A percentile compares a stretch with the other conserved stretches of the same genome.
Conservation (phyloP, 441 rosid genomes). For the Kokia cookei region DNA sequence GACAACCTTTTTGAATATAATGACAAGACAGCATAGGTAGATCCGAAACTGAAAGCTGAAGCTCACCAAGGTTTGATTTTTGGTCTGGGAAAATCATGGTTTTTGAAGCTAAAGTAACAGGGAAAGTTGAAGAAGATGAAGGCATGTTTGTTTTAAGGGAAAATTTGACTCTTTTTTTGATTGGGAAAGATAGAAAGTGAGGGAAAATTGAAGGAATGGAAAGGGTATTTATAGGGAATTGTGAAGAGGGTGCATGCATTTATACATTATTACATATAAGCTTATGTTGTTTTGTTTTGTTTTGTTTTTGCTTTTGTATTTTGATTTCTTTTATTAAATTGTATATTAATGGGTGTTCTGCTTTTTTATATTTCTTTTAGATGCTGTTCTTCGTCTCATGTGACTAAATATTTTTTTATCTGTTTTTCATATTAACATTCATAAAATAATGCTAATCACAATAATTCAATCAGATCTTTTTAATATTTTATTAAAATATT, state of each 20-base stretch:
- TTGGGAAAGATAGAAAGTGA: background rate
- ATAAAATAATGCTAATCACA: constrained; percentile 4
- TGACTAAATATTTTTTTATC: background rate
- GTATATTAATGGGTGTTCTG: background rate
- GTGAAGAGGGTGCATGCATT: constrained; percentile 35
- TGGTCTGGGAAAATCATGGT: constrained; percentile 30
- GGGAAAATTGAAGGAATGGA: background rate
- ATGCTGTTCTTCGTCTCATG: background rate
- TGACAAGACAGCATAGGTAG: constrained; percentile 67
- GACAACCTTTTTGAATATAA: constrained; percentile 60
- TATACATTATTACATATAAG: background rate
- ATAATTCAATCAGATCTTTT: background rate
- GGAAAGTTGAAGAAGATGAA: constrained; percentile 20
- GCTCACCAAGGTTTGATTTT: constrained; percentile 35
- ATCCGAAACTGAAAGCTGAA: constrained; percentile 57
- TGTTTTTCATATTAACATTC: constrained; percentile 18
- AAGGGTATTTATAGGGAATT: constrained; percentile 27
- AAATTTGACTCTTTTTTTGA: background rate
- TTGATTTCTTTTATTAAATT: background rate
- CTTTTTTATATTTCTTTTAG: background rate
- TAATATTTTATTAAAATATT: background rate
- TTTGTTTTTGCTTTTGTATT: background rate
- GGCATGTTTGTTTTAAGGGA: constrained; percentile 22
- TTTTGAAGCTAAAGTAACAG: constrained; percentile 24
- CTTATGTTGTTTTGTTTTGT: background rate